Evolutionary conservation across 2,329 filamentous ascomycete genomes (phyloP).

Genomic region (Stachybotrys echinatus): DNA sequence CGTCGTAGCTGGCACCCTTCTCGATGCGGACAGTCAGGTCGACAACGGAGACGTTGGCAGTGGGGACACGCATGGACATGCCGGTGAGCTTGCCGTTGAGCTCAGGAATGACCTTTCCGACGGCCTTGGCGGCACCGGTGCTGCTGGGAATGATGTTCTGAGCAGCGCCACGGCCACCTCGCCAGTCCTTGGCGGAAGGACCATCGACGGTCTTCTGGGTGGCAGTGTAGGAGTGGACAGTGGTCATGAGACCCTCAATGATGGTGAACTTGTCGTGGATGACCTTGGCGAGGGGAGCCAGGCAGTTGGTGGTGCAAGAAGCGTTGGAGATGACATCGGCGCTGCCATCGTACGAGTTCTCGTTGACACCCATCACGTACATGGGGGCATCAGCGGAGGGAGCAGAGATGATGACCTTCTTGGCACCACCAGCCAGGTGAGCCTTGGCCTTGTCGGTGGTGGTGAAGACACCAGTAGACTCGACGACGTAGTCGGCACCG

Average conservation of each 20-base stretch:
- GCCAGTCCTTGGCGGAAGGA: slow-evolving; percentile 98
- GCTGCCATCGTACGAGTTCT: slow-evolving; percentile 86
- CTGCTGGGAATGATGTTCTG: slow-evolving; percentile 99
- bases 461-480: slow-evolving; percentile 99
- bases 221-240: slow-evolving; percentile 98
- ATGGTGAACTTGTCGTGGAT: slow-evolving; percentile 98
- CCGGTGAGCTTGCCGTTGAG: slow-evolving; percentile 99
- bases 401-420: slow-evolving; percentile 95
- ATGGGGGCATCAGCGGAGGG: slow-evolving; percentile 95
- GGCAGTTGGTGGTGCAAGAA: slow-evolving; percentile 99
- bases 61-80: slow-evolving; percentile 99
- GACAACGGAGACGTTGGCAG: slow-evolving; percentile 97
- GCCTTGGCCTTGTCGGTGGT: slow-evolving; percentile 92
- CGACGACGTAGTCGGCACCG: slow-evolving; percentile 88
- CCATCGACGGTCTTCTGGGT: slow-evolving; percentile 99
- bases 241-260: slow-evolving; percentile 99
- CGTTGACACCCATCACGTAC: slow-evolving; percentile 99
- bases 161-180: slow-evolving; percentile 96
- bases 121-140: slow-evolving; percentile 99
- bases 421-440: slow-evolving; percentile 93
- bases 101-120: slow-evolving; percentile 98
- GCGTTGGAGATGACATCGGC: slow-evolving; percentile 97
- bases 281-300: slow-evolving; percentile 98
- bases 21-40: slow-evolving; percentile 92
- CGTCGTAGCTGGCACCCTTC: slow-evolving; percentile 81